phyloP scores from a whole-genome alignment of 116 monocot genomes.

The Thalassia testudinum region DNA sequence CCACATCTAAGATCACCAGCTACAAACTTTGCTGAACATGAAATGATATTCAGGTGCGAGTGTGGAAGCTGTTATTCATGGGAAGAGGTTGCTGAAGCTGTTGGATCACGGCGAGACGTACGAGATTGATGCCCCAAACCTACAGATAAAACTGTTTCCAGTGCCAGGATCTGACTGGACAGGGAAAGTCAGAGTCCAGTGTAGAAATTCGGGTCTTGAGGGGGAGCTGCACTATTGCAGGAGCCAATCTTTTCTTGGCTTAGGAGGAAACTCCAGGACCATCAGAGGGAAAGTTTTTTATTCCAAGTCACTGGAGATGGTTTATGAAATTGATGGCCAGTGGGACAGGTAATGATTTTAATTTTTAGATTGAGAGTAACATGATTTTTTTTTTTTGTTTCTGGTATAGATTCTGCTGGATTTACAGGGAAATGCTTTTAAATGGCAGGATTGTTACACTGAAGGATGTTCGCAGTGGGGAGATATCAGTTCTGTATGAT shows the following conservation, averaged over 20 bases:
- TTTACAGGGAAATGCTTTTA: too few species aligned
- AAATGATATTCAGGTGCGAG: too few species aligned
- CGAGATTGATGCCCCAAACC: constrained; percentile 56
- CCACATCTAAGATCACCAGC: too few species aligned
- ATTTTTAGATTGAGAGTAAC: too few species aligned
- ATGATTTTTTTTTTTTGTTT: constrained; percentile 40
- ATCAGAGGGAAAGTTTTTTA: constrained; percentile 58
- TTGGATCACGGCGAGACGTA: constrained; percentile 45
- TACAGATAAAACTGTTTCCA: constrained; percentile 57
- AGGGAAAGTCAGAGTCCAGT: constrained; percentile 43
- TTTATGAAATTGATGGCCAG: constrained; percentile 67
- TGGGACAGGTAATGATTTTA: constrained; percentile 98
- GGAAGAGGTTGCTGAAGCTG: constrained; percentile 49
- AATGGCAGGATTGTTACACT: too few species aligned
- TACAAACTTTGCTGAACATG: too few species aligned
- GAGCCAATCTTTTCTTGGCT: constrained; percentile 43
- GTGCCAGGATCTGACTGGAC: constrained; percentile 44
- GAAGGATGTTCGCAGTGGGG: constrained; percentile 52
- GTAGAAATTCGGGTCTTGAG: constrained; percentile 49
- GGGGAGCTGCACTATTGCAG: constrained; percentile 47
- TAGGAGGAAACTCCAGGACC: constrained; percentile 49
- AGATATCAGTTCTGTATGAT: constrained; percentile 33
- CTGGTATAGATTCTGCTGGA: too few species aligned
- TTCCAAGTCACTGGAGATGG: constrained; percentile 15
- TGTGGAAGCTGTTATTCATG: constrained; percentile 48